Evolutionary conservation across 2,329 filamentous ascomycete species (phyloP).

Genomic region (Purpureocillium takamizusanense): DNA sequence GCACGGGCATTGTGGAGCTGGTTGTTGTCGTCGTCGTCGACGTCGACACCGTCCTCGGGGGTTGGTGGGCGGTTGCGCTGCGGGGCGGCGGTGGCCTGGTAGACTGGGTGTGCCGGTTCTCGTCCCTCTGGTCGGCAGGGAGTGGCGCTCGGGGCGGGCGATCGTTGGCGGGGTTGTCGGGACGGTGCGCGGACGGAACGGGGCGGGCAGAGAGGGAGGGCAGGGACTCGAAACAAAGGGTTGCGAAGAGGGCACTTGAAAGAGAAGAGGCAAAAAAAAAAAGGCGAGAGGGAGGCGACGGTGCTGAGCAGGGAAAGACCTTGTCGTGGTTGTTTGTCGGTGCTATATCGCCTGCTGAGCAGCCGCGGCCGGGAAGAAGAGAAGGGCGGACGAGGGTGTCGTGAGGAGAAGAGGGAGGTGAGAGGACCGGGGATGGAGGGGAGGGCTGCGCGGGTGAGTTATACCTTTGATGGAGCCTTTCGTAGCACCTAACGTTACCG

Average conservation of each 20-base stretch:
- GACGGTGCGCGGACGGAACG: conserved; percentile 1
- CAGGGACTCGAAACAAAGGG: conserved; percentile 27
- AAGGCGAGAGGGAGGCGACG: conserved; percentile 29
- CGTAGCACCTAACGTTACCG: too few relatives aligned
- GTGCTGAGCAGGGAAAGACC: conserved; percentile 37
- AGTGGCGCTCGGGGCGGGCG: not conserved
- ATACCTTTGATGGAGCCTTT: not conserved
- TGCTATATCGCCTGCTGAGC: conserved; percentile 45
- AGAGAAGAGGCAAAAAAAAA: conserved; percentile 34
- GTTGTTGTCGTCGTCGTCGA: not conserved
- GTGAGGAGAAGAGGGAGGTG: conserved; percentile 40
- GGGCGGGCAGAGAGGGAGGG: conserved; percentile 9
- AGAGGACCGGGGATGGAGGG: conserved; percentile 33
- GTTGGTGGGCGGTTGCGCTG: too few relatives aligned
- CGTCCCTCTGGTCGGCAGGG: too few relatives aligned
- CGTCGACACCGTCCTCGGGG: too few relatives aligned
- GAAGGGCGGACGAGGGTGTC: conserved; percentile 49
- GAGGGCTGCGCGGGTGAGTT: conserved; percentile 15
- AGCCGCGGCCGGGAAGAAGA: conserved; percentile 48
- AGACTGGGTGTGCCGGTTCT: too few relatives aligned
- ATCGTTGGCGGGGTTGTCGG: not conserved
- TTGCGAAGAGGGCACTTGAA: conserved; percentile 14
- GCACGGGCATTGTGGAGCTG: conserved; percentile 56
- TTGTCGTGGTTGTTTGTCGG: conserved; percentile 6
- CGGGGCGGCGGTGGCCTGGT: too few relatives aligned